These are phyloP conservation scores for Paracoccidioides lutzii DNA, from an alignment of 2,329 filamentous ascomycete genomes.

Conservation along the genomic window DNA sequence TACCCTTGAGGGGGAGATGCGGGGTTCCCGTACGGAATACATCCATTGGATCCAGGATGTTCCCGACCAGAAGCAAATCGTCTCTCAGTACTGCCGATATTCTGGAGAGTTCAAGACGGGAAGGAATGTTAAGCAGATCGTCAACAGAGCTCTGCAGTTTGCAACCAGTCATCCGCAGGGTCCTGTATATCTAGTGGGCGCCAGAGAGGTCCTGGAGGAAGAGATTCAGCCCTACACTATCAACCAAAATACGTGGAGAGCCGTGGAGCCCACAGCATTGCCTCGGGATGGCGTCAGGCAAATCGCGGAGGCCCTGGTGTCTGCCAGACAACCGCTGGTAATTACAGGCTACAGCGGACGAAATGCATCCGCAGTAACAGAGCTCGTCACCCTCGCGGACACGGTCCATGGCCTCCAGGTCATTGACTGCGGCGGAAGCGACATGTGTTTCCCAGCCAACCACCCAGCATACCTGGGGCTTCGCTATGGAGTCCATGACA, in stretches of 20 bases:
- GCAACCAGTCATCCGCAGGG: conserved; percentile 64
- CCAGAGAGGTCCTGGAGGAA: conserved; percentile 73
- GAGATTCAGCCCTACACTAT: conserved; percentile 63
- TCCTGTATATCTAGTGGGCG: conserved; percentile 65
- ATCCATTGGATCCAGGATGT: conserved; percentile 83
- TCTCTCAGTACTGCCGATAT: conserved; percentile 77
- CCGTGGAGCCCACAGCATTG: conserved; percentile 54
- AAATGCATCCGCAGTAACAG: conserved; percentile 29
- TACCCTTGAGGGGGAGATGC: conserved; percentile 64
- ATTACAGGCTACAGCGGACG: conserved; percentile 41
- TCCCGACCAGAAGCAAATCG: conserved; percentile 66
- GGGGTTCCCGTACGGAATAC: conserved; percentile 66
- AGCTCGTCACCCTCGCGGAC: conserved; percentile 37
- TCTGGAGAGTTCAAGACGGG: conserved; percentile 71
- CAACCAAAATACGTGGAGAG: conserved; percentile 56
- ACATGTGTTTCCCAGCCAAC: conserved; percentile 39
- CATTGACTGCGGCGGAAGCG: conserved; percentile 40
- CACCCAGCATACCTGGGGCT: conserved; percentile 52
- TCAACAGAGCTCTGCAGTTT: conserved; percentile 73
- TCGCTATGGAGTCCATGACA: conserved; percentile 59
- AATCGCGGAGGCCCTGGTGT: conserved; percentile 32
- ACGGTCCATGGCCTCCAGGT: conserved; percentile 37
- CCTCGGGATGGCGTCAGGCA: conserved; percentile 34
- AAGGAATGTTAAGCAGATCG: conserved; percentile 77
- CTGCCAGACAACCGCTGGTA: conserved; percentile 36